Conservation (phyloP, 2,329 filamentous ascomycete genomes). For the Grosmannia penicillata region DNA sequence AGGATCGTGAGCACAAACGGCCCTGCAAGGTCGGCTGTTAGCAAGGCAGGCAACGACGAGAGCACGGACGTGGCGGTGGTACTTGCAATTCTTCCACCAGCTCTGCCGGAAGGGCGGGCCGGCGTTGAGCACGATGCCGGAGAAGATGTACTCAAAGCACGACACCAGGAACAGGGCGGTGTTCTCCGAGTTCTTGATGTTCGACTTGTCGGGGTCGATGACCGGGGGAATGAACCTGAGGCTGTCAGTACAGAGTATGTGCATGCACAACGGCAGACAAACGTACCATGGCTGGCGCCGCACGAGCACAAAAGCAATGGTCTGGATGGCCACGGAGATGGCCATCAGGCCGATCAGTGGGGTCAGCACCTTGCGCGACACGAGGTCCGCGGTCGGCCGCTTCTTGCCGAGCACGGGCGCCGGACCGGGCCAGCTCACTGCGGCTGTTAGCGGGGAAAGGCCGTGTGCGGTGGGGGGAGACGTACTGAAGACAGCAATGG, state of each 20-base stretch:
- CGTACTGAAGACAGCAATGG: conserved; percentile 87
- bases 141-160: conserved; percentile 89
- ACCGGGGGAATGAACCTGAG: conserved; percentile 63
- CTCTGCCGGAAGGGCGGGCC: conserved; percentile 77
- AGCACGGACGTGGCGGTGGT: conserved; percentile 3
- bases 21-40: conserved; percentile 30
- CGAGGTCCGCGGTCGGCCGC: conserved; percentile 78
- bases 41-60: neutral
- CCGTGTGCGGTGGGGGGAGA: conserved; percentile 1
- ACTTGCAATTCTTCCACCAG: conserved; percentile 64
- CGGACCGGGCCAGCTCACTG: conserved; percentile 88
- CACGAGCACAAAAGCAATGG: conserved; percentile 58
- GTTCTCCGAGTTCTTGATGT: conserved; percentile 85
- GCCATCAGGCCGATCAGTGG: conserved; percentile 80
- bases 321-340: conserved; percentile 66
- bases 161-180: conserved; percentile 79
- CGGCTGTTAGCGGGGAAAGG: neutral
- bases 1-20: conserved; percentile 73
- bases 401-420: conserved; percentile 66
- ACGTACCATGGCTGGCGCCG: conserved; percentile 63
- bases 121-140: conserved; percentile 79
- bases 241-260: neutral
- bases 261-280: neutral
- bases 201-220: conserved; percentile 63
- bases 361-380: conserved; percentile 81